A percentile compares a stretch with the other conserved stretches of the same genome.
Evolutionary conservation across 2,329 filamentous ascomycete species (phyloP).

Genomic region (Epichloe sp.): DNA sequence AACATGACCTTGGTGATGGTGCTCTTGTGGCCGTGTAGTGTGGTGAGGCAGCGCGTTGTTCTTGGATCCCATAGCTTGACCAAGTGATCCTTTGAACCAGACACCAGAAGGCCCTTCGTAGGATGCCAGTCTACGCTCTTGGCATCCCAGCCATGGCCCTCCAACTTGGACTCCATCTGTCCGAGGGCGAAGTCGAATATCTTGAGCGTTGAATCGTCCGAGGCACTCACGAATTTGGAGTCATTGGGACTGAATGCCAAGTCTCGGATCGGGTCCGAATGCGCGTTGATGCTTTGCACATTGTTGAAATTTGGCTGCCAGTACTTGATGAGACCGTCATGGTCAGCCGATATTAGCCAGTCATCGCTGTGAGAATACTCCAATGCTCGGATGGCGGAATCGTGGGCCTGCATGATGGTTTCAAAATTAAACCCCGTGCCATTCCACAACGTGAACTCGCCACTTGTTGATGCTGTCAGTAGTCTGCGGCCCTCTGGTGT

Average conservation of each 20-base stretch:
- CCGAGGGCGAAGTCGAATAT: constrained; percentile 93
- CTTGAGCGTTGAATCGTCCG: constrained; percentile 84
- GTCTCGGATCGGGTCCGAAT: constrained; percentile 80
- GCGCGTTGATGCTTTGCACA: constrained; percentile 85
- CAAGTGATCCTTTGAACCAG: constrained; percentile 92
- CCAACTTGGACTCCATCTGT: constrained; percentile 67
- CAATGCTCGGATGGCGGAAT: constrained; percentile 69
- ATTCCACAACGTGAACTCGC: constrained; percentile 98
- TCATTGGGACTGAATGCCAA: constrained; percentile 90
- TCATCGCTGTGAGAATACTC: constrained; percentile 92
- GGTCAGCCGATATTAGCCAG: constrained; percentile 91
- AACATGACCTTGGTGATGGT: constrained; percentile 89
- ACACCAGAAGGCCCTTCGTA: constrained; percentile 83
- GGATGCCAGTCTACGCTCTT: constrained; percentile 98
- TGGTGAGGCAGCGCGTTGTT: constrained; percentile 78
- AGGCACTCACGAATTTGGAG: constrained; percentile 89
- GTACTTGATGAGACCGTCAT: constrained; percentile 93
- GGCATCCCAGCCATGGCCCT: constrained; percentile 95
- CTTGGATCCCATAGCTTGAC: constrained; percentile 99
- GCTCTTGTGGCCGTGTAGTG: constrained; percentile 92
- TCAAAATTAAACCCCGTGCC: constrained; percentile 99
- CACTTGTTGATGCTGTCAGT: constrained; percentile 87
- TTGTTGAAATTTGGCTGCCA: constrained; percentile 99
- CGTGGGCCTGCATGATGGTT: constrained; percentile 97
- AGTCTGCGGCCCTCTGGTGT: constrained; percentile 88